These are phyloP conservation scores for Kwoniella sp. DNA, from an alignment of 768 basidiomycete species.

Conservation along the genomic window DNA sequence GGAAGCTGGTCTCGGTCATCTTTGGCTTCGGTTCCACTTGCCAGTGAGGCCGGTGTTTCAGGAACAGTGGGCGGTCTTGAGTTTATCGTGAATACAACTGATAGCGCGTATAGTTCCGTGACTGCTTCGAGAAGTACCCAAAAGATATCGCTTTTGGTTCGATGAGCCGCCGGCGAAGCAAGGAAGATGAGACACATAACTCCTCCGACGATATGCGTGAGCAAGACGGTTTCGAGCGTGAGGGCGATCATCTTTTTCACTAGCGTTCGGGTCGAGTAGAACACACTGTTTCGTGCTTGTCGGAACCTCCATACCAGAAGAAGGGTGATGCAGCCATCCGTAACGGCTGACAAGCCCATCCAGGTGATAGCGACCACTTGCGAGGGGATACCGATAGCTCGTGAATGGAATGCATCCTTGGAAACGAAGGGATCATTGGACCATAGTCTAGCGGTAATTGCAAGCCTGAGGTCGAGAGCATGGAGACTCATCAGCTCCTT, in stretches of 20 bases:
- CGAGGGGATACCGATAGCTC: conserved; percentile 42
- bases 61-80: conserved; percentile 21
- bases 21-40: neutral
- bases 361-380: conserved; percentile 50
- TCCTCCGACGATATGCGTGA: conserved; percentile 47
- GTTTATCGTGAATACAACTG: conserved; percentile 50
- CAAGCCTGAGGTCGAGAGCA: conserved; percentile 34
- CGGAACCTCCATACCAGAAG: conserved; percentile 37
- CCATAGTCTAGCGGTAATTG: conserved; percentile 47
- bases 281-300: conserved; percentile 21
- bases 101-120: conserved; percentile 49
- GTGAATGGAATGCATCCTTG: conserved; percentile 18
- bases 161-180: conserved; percentile 34
- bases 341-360: conserved; percentile 50
- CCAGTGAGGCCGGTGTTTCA: neutral
- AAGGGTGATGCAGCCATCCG: conserved; percentile 42
- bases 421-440: conserved; percentile 41
- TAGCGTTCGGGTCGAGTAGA: conserved; percentile 24
- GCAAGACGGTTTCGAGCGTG: conserved; percentile 50
- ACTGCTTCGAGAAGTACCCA: conserved; percentile 50
- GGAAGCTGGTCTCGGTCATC: neutral
- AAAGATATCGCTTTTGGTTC: conserved; percentile 42
- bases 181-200: conserved; percentile 51
- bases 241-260: conserved; percentile 36
- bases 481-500: too few relatives aligned